A percentile compares a stretch with the other conserved stretches of the same genome.
Evolutionary conservation across 1,139 yeast species (phyloP).

Genomic region (Diutina rugosa): DNA sequence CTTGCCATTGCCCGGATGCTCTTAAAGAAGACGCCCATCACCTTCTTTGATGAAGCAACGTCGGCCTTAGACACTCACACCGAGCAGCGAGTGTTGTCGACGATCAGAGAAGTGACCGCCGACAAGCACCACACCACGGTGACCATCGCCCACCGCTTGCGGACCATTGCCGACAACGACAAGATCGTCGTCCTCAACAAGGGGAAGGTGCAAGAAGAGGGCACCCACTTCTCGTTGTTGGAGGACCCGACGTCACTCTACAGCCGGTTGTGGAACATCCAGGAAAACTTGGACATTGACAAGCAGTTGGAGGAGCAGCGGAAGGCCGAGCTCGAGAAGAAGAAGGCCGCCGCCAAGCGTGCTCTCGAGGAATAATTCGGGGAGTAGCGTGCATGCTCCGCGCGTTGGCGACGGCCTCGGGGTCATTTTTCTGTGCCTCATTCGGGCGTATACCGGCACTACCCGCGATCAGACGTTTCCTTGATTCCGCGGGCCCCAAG

Average conservation of each 20-base stretch:
- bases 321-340: not conserved
- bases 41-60: constrained; percentile 95
- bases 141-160: constrained; percentile 83
- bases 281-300: constrained; percentile 52
- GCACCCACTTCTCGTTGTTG: constrained; percentile 58
- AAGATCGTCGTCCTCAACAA: constrained; percentile 76
- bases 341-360: not conserved
- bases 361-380: not conserved
- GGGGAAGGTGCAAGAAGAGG: constrained; percentile 80
- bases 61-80: constrained; percentile 95
- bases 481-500: not conserved
- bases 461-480: not conserved
- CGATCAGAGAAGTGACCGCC: constrained; percentile 51
- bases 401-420: not conserved
- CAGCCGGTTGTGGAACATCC: constrained; percentile 79
- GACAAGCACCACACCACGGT: constrained; percentile 59
- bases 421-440: not conserved
- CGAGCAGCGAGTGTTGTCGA: constrained; percentile 68
- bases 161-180: constrained; percentile 92
- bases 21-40: constrained; percentile 74
- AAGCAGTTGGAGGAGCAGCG: constrained; percentile 4
- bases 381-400: not conserved
- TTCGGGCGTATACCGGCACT: not conserved
- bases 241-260: constrained; percentile 46
- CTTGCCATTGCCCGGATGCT: constrained; percentile 84